phyloP scores from a whole-genome alignment of 2,329 filamentous ascomycete species.

The Incumbomyces lentus region DNA sequence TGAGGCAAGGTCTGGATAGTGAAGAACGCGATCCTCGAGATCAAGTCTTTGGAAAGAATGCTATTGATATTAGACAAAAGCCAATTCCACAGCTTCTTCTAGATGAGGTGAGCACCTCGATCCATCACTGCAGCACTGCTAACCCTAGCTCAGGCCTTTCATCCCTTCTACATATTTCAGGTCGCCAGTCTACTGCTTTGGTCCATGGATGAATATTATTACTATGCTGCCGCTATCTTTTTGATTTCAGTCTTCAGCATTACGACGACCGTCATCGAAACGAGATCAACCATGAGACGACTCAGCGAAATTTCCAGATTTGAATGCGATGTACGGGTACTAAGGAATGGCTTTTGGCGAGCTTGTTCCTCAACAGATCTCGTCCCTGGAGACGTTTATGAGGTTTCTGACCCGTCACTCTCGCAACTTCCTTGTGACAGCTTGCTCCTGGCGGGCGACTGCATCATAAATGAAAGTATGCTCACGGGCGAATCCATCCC shows the following conservation, averaged over 20 bases:
- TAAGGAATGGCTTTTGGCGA: slow-evolving; percentile 92
- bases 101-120: slow-evolving; percentile 58
- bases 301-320: slow-evolving; percentile 86
- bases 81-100: slow-evolving; percentile 69
- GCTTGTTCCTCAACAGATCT: slow-evolving; percentile 77
- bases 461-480: slow-evolving; percentile 99
- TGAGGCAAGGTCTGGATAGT: slow-evolving; percentile 71
- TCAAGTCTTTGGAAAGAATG: slow-evolving; percentile 76
- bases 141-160: slow-evolving; percentile 55
- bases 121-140: background rate
- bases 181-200: slow-evolving; percentile 87
- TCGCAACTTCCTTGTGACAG: slow-evolving; percentile 87
- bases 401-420: slow-evolving; percentile 86
- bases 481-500: slow-evolving; percentile 93
- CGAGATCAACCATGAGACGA: slow-evolving; percentile 80
- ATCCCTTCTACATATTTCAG: slow-evolving; percentile 98
- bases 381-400: slow-evolving; percentile 91
- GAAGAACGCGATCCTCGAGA: slow-evolving; percentile 79
- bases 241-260: slow-evolving; percentile 91
- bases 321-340: slow-evolving; percentile 86
- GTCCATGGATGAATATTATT: slow-evolving; percentile 95
- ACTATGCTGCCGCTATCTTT: slow-evolving; percentile 92
- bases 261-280: slow-evolving; percentile 78
- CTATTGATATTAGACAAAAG: slow-evolving; percentile 91
- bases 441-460: slow-evolving; percentile 81